Evolutionary conservation across 768 basidiomycete genomes (phyloP).

Genomic region (Pholiota microspora): DNA sequence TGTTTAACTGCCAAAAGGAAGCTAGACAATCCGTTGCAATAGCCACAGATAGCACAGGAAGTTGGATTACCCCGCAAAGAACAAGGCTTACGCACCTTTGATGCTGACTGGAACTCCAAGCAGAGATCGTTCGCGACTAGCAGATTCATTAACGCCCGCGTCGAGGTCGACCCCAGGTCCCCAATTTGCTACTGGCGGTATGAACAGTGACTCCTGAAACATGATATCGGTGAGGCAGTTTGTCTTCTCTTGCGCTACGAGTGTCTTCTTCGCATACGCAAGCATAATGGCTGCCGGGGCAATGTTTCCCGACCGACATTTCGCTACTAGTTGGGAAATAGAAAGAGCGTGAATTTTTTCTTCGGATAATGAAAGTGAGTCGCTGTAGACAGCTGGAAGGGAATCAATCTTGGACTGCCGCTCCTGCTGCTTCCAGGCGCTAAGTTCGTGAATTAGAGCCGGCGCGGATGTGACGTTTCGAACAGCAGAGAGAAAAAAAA

Average conservation of each 20-base stretch:
- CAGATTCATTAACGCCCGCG: constrained; percentile 28
- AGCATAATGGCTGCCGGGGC: constrained; percentile 42
- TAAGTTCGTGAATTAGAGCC: constrained; percentile 17
- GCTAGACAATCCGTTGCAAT: no score
- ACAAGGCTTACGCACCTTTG: constrained; percentile 44
- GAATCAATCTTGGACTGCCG: constrained; percentile 42
- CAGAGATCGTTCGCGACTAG: constrained; percentile 41
- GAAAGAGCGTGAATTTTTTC: constrained; percentile 49
- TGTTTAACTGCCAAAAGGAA: no score
- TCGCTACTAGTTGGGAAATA: constrained; percentile 41
- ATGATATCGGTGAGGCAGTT: constrained; percentile 72
- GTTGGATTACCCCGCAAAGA: no score
- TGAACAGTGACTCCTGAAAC: constrained; percentile 44
- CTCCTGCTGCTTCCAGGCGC: constrained; percentile 43
- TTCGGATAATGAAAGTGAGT: constrained; percentile 42
- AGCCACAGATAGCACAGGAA: no score
- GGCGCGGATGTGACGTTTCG: constrained; percentile 17
- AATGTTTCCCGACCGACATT: constrained; percentile 40
- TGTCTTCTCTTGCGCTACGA: constrained; percentile 53
- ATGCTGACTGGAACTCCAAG: constrained; percentile 69
- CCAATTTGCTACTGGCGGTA: constrained; percentile 37
- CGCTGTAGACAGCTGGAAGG: constrained; percentile 34
- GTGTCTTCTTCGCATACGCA: constrained; percentile 53
- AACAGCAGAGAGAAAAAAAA: constrained; percentile 14
- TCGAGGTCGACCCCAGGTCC: constrained; percentile 37